A percentile compares a stretch with the other conserved stretches of the same genome.
Conservation (phyloP, 2,329 filamentous ascomycete species). For the Colletotrichum musicola region DNA sequence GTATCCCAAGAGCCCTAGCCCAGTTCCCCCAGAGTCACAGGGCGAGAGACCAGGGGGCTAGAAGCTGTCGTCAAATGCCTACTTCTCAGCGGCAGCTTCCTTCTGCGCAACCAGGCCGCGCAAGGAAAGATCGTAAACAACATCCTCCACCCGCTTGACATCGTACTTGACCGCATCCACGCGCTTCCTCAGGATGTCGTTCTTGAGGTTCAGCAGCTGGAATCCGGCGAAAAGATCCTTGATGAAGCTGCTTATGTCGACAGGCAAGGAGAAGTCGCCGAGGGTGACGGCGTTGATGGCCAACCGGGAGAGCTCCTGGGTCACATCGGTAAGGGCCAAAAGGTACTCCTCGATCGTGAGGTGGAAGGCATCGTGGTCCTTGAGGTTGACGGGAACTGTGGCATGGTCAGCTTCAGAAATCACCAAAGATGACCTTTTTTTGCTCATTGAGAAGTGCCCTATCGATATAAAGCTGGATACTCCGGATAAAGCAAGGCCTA, state of each 20-base stretch:
- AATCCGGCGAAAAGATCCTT: constrained; percentile 97
- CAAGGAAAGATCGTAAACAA: constrained; percentile 94
- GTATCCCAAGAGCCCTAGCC: too few relatives aligned
- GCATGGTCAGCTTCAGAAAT: background rate
- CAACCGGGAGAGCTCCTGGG: constrained; percentile 90
- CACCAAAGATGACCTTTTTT: background rate
- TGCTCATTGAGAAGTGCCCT: constrained; percentile 38
- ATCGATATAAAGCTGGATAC: background rate
- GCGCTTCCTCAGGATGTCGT: constrained; percentile 87
- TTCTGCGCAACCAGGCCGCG: constrained; percentile 77
- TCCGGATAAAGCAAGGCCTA: too few relatives aligned
- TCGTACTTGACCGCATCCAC: constrained; percentile 97
- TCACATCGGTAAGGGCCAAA: constrained; percentile 85
- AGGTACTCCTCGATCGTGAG: constrained; percentile 98
- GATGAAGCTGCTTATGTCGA: constrained; percentile 91
- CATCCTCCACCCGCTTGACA: constrained; percentile 98
- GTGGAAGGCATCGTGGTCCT: constrained; percentile 91
- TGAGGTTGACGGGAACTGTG: constrained; percentile 89
- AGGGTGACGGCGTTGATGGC: constrained; percentile 95
- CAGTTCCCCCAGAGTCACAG: too few relatives aligned
- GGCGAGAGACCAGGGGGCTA: too few relatives aligned
- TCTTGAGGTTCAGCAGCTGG: constrained; percentile 97
- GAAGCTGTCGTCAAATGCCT: background rate
- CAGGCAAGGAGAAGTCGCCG: constrained; percentile 86
- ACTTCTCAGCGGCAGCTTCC: constrained; percentile 3